phyloP scores from a whole-genome alignment of 75 land plant genomes.

The Gnetum montanum region DNA sequence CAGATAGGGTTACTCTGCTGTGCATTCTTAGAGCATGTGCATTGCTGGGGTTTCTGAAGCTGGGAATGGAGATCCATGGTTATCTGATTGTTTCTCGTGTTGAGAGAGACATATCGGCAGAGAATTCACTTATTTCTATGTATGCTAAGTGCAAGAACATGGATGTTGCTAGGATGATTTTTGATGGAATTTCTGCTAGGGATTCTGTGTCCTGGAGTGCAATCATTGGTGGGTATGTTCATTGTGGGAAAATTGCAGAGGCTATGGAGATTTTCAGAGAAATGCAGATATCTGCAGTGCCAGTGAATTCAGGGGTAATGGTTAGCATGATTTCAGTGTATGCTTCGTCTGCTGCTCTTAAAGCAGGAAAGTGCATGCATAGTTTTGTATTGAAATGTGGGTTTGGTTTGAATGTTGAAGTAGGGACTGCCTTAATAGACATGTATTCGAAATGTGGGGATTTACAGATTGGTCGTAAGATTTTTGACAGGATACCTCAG shows the following conservation, averaged over 20 bases:
- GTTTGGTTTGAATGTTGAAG: not conserved
- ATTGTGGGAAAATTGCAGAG: not conserved
- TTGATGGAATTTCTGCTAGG: too few species aligned
- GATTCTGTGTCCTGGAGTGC: too few species aligned
- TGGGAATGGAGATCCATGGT: too few species aligned
- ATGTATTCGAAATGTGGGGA: slow-evolving; percentile 18
- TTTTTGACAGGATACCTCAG: not conserved
- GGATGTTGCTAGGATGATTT: too few species aligned
- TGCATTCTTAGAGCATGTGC: too few species aligned
- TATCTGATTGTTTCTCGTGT: too few species aligned
- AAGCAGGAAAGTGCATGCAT: not conserved
- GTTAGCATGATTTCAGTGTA: not conserved
- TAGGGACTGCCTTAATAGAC: slow-evolving; percentile 12
- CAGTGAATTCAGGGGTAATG: not conserved
- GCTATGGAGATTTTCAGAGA: not conserved
- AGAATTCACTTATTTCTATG: too few species aligned
- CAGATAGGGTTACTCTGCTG: too few species aligned
- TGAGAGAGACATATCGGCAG: too few species aligned
- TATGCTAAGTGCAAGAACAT: too few species aligned
- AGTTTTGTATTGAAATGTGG: not conserved
- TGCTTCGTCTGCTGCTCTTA: not conserved
- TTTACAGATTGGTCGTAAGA: not conserved
- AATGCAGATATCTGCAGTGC: not conserved
- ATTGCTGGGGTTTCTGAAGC: too few species aligned
- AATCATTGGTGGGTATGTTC: not conserved